A percentile compares a stretch with the other conserved stretches of the same genome.
phyloP scores from a whole-genome alignment of 1,284 basidiomycete genomes.

The Farysia itapuensis region DNA sequence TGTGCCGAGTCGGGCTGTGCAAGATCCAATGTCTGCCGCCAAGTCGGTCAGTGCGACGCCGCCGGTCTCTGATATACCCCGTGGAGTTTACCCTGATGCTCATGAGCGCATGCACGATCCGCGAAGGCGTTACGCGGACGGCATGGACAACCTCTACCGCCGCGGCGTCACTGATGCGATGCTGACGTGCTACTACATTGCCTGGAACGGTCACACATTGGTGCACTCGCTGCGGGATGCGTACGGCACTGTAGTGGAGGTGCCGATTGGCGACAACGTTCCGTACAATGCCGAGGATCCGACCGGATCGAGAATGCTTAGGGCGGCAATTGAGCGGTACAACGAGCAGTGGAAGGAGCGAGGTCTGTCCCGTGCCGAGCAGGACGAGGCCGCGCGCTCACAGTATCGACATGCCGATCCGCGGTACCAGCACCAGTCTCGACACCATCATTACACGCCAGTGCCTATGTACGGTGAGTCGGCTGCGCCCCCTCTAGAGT shows the following conservation, averaged over 20 bases:
- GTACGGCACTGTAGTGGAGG: slow-evolving; percentile 22
- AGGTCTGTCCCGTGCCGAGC: neutral
- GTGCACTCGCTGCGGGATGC: slow-evolving; percentile 44
- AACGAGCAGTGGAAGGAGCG: neutral
- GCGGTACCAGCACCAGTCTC: neutral
- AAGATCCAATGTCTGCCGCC: neutral
- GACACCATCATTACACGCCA: neutral
- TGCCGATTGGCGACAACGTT: slow-evolving; percentile 41
- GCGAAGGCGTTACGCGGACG: slow-evolving; percentile 43
- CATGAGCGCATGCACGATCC: slow-evolving; percentile 15
- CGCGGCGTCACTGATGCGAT: slow-evolving; percentile 57
- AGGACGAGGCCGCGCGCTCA: neutral
- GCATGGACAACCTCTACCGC: slow-evolving; percentile 51
- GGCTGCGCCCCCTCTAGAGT: neutral
- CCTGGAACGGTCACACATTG: slow-evolving; percentile 55
- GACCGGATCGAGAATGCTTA: slow-evolving; percentile 45
- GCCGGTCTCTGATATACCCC: slow-evolving; percentile 1
- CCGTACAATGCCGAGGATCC: slow-evolving; percentile 44
- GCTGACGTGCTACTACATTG: slow-evolving; percentile 53
- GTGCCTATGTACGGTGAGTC: neutral
- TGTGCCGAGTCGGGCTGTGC: neutral
- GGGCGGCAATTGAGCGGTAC: slow-evolving; percentile 19
- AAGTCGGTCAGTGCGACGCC: slow-evolving; percentile 6
- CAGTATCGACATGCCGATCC: neutral
- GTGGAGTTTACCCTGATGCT: neutral